Evolutionary conservation across 495 filamentous ascomycete genomes (phyloP), one percentile per base, ranked within the genome.

Genomic region (Tuber aestivum): DNA sequence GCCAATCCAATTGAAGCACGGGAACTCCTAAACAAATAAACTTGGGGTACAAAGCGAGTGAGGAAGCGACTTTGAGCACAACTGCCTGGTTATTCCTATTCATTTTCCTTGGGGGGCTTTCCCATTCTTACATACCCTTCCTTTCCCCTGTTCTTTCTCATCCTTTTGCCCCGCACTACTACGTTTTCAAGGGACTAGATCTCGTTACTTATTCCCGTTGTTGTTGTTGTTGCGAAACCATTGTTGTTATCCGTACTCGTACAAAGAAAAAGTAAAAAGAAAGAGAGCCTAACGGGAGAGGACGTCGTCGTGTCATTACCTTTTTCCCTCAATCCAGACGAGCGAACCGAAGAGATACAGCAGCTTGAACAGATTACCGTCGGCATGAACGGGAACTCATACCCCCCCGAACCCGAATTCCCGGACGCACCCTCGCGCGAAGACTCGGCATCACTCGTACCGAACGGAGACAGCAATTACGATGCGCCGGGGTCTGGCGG

Each of bases 311-410:
- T 65, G 56, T 35, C 27, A 65, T 65, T 35, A 32, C 56, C 56
- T 65, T 65, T 65, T 65, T 65, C 56, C 18, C 18, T 65, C 56
- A 65, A 65, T 20, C 78, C 78, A 79, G 78, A 79, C 76, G 78
- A 79, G 65, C 78, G 78, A 79, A 72, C 78, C 68, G 78, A 79
- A 79, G 76, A 79, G 78, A 79, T 79, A 71, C 78, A 75, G 48
- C 78, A 79, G 35, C 78, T 79, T 79, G 78, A 79, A 76, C 78
- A 79, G 68, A 77, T 79, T 73, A 79, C 78, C n/a, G 75, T 77
- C 72, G 72, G 76, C 42, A 79, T 79, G 78, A 79, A 79, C 73
- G 78, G 78, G 70, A 79, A 79, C 77, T 75, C 78, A 41, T 73
- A 77, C 70, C 56, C 76, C 44, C 61, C 72, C 70, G 78, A 79